A percentile compares a stretch with the other conserved stretches of the same genome.
Evolutionary conservation across 495 filamentous ascomycete species (phyloP).

Genomic region (Lasiosphaeriaceae sp.): DNA sequence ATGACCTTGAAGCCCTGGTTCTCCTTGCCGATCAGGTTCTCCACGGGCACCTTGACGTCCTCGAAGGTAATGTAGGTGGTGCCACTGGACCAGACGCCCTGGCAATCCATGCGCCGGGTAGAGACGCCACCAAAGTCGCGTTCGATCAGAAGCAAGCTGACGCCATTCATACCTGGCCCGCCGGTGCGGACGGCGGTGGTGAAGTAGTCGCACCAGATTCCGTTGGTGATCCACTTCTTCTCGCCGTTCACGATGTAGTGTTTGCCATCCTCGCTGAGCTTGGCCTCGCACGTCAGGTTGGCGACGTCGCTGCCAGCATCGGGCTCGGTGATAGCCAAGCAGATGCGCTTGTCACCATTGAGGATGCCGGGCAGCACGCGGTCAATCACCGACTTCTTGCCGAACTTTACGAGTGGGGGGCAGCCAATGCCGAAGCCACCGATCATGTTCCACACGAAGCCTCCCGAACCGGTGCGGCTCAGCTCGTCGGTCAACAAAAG

Average conservation of each 20-base stretch:
- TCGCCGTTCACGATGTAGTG: constrained; percentile 99
- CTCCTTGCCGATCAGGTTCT: constrained; percentile 95
- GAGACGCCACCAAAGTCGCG: constrained; percentile 75
- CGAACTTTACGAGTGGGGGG: constrained; percentile 87
- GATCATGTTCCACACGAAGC: constrained; percentile 97
- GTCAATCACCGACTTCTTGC: constrained; percentile 84
- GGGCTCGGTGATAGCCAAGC: constrained; percentile 56
- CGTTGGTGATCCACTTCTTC: constrained; percentile 99
- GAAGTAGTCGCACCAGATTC: constrained; percentile 95
- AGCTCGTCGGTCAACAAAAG: constrained; percentile 92
- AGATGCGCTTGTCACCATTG: constrained; percentile 92
- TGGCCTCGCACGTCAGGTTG: constrained; percentile 91
- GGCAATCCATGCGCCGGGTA: constrained; percentile 95
- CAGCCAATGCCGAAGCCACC: constrained; percentile 93
- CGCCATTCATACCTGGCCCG: constrained; percentile 78
- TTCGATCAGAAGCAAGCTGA: constrained; percentile 82
- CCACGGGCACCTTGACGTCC: constrained; percentile 96
- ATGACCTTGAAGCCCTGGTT: constrained; percentile 98
- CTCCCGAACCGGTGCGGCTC: constrained; percentile 80
- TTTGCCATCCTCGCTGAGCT: constrained; percentile 89
- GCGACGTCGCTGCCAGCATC: constrained; percentile 75
- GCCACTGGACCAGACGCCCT: constrained; percentile 91
- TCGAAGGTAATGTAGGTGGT: constrained; percentile 98
- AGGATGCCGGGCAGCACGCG: constrained; percentile 73
- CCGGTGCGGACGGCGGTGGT: constrained; percentile 94